These are phyloP conservation scores for Dactylonectria estremocensis DNA, from an alignment of 2,329 filamentous ascomycete species.

Conservation along the genomic window DNA sequence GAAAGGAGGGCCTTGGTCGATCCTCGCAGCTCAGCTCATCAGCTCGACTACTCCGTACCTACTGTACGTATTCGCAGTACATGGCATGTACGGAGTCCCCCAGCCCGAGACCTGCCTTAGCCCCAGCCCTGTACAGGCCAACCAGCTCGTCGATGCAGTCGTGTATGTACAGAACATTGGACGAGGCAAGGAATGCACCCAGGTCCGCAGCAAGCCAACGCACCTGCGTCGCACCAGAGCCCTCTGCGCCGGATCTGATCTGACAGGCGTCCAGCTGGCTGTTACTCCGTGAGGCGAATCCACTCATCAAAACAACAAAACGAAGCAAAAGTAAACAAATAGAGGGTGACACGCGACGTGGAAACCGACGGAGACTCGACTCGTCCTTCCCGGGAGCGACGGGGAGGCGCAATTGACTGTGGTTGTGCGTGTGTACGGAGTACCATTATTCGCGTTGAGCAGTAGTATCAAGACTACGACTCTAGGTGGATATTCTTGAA, in stretches of 20 bases:
- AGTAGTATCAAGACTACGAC: not conserved
- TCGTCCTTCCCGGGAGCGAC: not conserved
- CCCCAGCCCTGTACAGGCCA: constrained; percentile 18
- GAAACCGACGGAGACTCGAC: not conserved
- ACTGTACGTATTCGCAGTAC: not conserved
- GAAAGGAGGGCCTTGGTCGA: constrained; percentile 19
- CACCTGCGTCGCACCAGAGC: constrained; percentile 35
- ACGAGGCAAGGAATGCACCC: constrained; percentile 37
- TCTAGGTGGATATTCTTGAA: not conserved
- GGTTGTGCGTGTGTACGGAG: too few relatives aligned
- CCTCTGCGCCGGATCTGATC: constrained; percentile 34
- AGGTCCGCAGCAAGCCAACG: constrained; percentile 39
- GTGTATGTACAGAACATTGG: constrained; percentile 18
- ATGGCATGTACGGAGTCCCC: too few relatives aligned
- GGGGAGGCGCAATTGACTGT: not conserved
- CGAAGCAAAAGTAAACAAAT: constrained; percentile 24
- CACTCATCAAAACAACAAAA: constrained; percentile 34
- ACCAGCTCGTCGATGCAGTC: constrained; percentile 17
- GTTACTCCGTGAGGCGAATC: constrained; percentile 34
- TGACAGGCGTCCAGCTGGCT: constrained; percentile 26
- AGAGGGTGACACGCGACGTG: constrained; percentile 19
- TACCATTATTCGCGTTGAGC: not conserved
- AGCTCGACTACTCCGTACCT: too few relatives aligned
- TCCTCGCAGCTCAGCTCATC: constrained; percentile 19
- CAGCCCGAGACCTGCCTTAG: constrained; percentile 15